Base-by-base conservation (phyloP, 805 yeast genomes). In the Starmera quercuum region DNA sequence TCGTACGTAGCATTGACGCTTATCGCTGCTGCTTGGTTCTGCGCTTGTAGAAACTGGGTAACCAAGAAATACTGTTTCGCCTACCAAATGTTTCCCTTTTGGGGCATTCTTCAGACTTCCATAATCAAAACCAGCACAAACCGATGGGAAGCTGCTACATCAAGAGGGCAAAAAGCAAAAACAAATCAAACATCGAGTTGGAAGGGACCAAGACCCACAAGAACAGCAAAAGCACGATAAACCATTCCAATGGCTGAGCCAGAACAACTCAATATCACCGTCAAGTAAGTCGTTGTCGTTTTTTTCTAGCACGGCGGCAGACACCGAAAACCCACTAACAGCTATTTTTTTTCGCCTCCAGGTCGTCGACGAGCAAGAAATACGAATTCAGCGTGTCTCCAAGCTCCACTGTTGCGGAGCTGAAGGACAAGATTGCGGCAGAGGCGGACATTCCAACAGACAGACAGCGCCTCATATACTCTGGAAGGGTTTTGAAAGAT, bases 401-500 rank as follows among this genome's bases (percentile, higher is more conserved):
- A 0, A 44, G 69, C 12, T 54, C 67, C 29, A 75, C 88, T 2
- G 76, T 90, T 22, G 61, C 65, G 16, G 83, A 79, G 40, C 68
- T 90, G 44, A 90, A 90, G 59, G 69, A 68, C 24, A 64, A 64
- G 44, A 66, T 90, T 33, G 78, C 78, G 18, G 63, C 65, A 15
- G 71, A 66, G 38, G 60, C 87, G 6, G 79, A 74, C 16, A 66
- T 87, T 29, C 80, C 95, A 5, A 76, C 74, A 2, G 81, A 70
- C n/a, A 73, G 81, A 40, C 97, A 88, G 61, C 71, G 97, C 38
- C 69, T 90, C 53, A 88, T 90, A 51, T 90, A 83, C 63, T 83
- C 96, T 3, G 98, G 98, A 26, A 81, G 90, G 46, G 95, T 92
- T 22, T 71, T 90, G 52, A 88, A 88, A 58, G 96, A 90, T 51